Base-by-base conservation (phyloP, 1,284 basidiomycete species). In the Microbotryum lychnidis-dioicae region DNA sequence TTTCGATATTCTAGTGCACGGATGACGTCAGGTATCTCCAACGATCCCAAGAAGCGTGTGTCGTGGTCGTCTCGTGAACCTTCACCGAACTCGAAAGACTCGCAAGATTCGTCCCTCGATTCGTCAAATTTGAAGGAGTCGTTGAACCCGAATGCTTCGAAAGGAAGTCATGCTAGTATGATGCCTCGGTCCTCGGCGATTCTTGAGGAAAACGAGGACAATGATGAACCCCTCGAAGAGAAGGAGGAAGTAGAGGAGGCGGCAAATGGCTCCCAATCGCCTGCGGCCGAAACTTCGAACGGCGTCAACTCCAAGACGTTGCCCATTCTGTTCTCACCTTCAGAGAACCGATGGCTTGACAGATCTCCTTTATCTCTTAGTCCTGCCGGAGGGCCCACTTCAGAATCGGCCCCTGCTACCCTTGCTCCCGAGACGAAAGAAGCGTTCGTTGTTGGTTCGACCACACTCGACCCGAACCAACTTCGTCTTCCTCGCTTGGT, bases 331-430 rank as follows among this genome's bases (percentile, higher is more conserved):
- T 57, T 64, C 49, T 47, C 57, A 0, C 53, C 50, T 18, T 58
- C 61, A 10, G 64, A 66, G 48, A 50, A 64, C n/a, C 62, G 65
- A 8, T 56, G 57, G 49, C 33, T 55, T 8, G 55, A 59, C 37
- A 48, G 33, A 6, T 60, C 57, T 1, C 65, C 64, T 3, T 27
- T 50, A 1, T 21, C 31, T 12, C 44, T 62, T 16, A 54, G 54
- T 4, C 60, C 60, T 1, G 10, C 37, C 16, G 37, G 37, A 42
- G 37, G 37, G 16, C 37, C 37, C 9, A 42, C 37, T 18, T 18
- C 37, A 18, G 37, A 42, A 42, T 42, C 37, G 37, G 37, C 37
- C 18, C 37, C 37, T 14, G 37, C 37, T 18, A 42, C 37, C 37
- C 37, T 42, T 3, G 37, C 37, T 9, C 12, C 37, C 2, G 37